phyloP scores from a whole-genome alignment of 2,329 filamentous ascomycete genomes.

The Fusarium robinianum region DNA sequence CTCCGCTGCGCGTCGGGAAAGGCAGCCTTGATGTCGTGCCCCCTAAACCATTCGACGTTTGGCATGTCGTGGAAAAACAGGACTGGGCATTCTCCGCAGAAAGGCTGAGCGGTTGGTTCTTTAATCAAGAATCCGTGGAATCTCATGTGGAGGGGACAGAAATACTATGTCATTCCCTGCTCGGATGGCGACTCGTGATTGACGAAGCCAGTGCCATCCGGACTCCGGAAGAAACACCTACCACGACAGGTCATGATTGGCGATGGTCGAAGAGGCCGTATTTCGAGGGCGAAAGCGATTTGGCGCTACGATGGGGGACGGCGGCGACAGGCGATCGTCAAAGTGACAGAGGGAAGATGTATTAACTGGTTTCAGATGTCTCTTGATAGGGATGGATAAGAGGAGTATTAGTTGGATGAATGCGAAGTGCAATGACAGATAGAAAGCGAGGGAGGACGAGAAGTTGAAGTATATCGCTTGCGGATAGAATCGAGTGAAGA shows the following conservation, averaged over 20 bases:
- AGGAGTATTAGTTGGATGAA: too few relatives aligned
- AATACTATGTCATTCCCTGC: constrained; percentile 37
- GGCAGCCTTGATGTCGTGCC: constrained; percentile 19
- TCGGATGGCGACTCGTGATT: constrained; percentile 24
- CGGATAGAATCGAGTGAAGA: too few relatives aligned
- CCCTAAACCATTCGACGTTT: constrained; percentile 28
- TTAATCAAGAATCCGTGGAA: constrained; percentile 36
- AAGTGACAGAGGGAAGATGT: too few relatives aligned
- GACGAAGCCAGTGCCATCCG: too few relatives aligned
- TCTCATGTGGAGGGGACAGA: constrained; percentile 37
- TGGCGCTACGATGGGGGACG: neutral
- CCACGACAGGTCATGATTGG: constrained; percentile 32
- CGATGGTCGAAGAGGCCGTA: neutral
- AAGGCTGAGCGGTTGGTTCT: constrained; percentile 30
- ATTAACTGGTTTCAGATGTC: neutral
- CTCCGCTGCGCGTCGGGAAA: constrained; percentile 3
- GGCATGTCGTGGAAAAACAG: constrained; percentile 31
- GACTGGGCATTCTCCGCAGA: constrained; percentile 42
- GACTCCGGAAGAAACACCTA: constrained; percentile 29
- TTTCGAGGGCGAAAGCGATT: neutral
- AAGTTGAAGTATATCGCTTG: too few relatives aligned
- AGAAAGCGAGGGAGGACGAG: too few relatives aligned
- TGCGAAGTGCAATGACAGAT: too few relatives aligned
- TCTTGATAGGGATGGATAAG: too few relatives aligned
- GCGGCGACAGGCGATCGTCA: too few relatives aligned